Evolutionary conservation across 768 basidiomycete genomes (phyloP), one percentile per base, ranked within the genome.

Genomic region (Leccinum rimulosum): DNA sequence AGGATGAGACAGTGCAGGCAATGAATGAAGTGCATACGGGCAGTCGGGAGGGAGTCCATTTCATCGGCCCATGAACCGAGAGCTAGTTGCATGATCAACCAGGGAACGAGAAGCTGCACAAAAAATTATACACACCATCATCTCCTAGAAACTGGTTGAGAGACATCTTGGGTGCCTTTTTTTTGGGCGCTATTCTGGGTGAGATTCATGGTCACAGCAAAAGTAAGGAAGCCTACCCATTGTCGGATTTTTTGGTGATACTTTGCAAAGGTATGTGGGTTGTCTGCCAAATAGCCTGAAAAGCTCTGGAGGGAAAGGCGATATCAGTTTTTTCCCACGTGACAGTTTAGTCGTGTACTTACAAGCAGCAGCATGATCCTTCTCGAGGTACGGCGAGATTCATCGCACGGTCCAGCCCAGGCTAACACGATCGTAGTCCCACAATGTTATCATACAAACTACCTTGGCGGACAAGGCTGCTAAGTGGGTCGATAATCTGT

Each of bases 51-150:
- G 31, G 82, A 67, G 64, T 97, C 95, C 93, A 98, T 95, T 76
- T 98, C 97, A 73, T 98, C 97, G 7, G 97, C 97, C 97, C 97
- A 99, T 70, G 93, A 95, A 68, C 94, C 96, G 54, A 91, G 77
- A 55, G 86, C 93, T 94, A 59, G 14, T 58, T 14, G 52, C 54
- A 54, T 57, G 52, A 61, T 64, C 52, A 68, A 55, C 61, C 50
- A 60, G 27, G 45, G 60, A 64, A 49, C 25, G 49, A 45, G 10
- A 48, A 50, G 31, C 31, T 54, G 31, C 56, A 60, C 56, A 55
- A 68, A 67, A 66, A 43, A 58, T 56, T 57, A 53, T 63, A 60
- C 93, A 72, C 66, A 96, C 96, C 72, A 66, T 73, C 81, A 75
- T 97, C 93, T 49, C 86, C 92, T 62, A 98, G 84, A 79, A 98